Evolutionary conservation across 805 yeast species (phyloP).

Genomic region (Zygoascus ofunaensis): DNA sequence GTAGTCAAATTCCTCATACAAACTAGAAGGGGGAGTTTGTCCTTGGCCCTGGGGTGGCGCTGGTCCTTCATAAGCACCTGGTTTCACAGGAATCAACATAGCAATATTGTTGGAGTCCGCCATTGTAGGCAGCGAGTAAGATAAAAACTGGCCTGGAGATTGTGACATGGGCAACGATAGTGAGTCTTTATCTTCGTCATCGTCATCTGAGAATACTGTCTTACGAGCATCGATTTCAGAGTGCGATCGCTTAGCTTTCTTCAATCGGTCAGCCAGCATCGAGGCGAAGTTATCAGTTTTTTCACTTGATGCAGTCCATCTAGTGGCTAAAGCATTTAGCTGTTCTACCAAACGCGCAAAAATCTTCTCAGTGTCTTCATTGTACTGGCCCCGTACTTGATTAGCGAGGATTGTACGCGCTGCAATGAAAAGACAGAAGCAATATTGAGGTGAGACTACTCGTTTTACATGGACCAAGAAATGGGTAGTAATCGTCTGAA

Average conservation of each 20-base stretch:
- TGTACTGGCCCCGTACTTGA: not conserved
- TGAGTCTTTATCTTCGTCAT: not conserved
- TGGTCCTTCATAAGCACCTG: too few species aligned
- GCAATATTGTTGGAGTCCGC: not conserved
- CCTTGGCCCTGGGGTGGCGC: not conserved
- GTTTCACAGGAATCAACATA: not conserved
- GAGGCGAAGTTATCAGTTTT: conserved; percentile 10
- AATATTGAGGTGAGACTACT: conserved; percentile 13
- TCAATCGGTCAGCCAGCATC: conserved; percentile 12
- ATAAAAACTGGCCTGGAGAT: conserved; percentile 5
- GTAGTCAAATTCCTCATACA: not conserved
- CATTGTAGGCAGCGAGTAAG: not conserved
- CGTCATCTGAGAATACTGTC: conserved; percentile 7
- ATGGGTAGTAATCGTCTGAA: conserved; percentile 11
- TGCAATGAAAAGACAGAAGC: conserved; percentile 13
- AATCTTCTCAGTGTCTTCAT: not conserved
- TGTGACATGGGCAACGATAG: conserved; percentile 1
- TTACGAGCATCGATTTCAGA: conserved; percentile 9
- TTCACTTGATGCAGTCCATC: conserved; percentile 11
- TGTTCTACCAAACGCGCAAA: conserved; percentile 8
- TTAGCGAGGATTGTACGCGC: conserved; percentile 12
- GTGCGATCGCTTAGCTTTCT: conserved; percentile 4
- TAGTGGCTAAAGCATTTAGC: conserved; percentile 9
- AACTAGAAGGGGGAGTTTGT: not conserved
- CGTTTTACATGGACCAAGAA: conserved; percentile 8